Percentiles rank a stretch among this genome's conserved stretches.
Conservation (phyloP, 2,329 filamentous ascomycete species). For the Paecilomyces sp. region DNA sequence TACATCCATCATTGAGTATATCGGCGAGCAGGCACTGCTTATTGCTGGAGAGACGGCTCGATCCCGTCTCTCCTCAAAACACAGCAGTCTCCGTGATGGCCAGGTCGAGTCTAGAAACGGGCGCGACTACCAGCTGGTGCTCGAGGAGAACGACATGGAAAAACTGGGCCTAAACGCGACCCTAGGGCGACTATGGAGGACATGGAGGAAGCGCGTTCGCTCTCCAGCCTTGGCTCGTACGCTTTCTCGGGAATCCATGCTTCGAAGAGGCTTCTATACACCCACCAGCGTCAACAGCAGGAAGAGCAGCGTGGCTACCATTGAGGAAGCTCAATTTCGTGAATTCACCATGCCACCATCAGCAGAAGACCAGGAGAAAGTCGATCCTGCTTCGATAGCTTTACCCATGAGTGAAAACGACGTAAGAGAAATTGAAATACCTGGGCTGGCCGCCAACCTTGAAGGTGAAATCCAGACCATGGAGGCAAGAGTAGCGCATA, state of each 20-base stretch:
- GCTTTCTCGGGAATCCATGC: conserved; percentile 34
- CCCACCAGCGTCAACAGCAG: conserved; percentile 20
- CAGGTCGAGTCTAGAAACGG: conserved; percentile 39
- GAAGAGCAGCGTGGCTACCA: conserved; percentile 30
- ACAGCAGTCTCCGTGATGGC: conserved; percentile 50
- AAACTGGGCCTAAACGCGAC: conserved; percentile 84
- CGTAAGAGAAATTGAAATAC: conserved; percentile 72
- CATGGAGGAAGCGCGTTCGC: conserved; percentile 74
- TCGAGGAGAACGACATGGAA: conserved; percentile 89
- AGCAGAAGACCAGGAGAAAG: conserved; percentile 12
- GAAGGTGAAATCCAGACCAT: conserved; percentile 49
- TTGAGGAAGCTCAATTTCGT: conserved; percentile 19
- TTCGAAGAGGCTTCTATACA: conserved; percentile 19
- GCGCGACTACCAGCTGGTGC: conserved; percentile 60
- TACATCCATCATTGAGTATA: conserved; percentile 87
- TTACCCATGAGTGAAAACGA: conserved; percentile 50
- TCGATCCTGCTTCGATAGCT: conserved; percentile 25
- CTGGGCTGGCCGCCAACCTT: conserved; percentile 56
- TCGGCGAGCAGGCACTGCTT: conserved; percentile 86
- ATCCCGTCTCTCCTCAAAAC: conserved; percentile 22
- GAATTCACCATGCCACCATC: conserved; percentile 8
- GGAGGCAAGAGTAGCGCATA: conserved; percentile 30
- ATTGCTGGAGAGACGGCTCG: conserved; percentile 77
- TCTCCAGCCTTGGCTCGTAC: conserved; percentile 30
- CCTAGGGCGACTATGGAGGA: conserved; percentile 82